Base-by-base conservation (phyloP, 768 basidiomycete genomes). In the Suillus luteus region DNA sequence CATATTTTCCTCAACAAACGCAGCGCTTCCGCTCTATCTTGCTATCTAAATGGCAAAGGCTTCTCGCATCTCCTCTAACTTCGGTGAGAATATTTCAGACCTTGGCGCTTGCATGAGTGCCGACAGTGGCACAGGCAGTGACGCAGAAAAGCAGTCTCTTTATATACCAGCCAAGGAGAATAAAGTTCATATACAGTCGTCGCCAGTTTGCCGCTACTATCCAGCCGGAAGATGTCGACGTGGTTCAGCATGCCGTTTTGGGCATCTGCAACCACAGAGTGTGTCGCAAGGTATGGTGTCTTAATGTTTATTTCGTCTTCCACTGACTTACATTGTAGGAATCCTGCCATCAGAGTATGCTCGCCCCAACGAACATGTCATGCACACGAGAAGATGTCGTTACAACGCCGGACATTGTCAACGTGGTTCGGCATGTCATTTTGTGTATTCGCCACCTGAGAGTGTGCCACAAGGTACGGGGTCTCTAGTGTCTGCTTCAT, bases 201-300 rank as follows among this genome's bases (percentile, higher is more conserved):
- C 48, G 2, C 35, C 55, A 6, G 15, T 64, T 37, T 75, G 74
- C 61, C 65, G 74, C 66, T 75, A 71, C 61, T 68, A 71, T 35
- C 67, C 65, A 46, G 54, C 68, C 1, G 71, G 72, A 24, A 64
- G 57, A 6, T 77, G 75, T 37, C 71, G 74, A 38, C 76, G 72
- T 43, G 75, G 74, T 31, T 59, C 67, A 24, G 48, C 55, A 7
- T 77, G 74, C 65, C 71, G 70, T 1, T 75, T 77, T 64, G 27
- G 59, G 35, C 74, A 75, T 51, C 3, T 44, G 17, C 49, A 64
- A 22, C 52, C 33, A 61, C 9, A 60, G 24, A 31, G 17, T 31
- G 38, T 41, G 27, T 24, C 11, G 11, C 40, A 41, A 58, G 40
- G 57, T 41, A 41, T 41, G 57, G 11, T 27, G 7, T 27, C 24